Base-by-base conservation (phyloP, 2,329 filamentous ascomycete species). In the Aureobasidium vineae region DNA sequence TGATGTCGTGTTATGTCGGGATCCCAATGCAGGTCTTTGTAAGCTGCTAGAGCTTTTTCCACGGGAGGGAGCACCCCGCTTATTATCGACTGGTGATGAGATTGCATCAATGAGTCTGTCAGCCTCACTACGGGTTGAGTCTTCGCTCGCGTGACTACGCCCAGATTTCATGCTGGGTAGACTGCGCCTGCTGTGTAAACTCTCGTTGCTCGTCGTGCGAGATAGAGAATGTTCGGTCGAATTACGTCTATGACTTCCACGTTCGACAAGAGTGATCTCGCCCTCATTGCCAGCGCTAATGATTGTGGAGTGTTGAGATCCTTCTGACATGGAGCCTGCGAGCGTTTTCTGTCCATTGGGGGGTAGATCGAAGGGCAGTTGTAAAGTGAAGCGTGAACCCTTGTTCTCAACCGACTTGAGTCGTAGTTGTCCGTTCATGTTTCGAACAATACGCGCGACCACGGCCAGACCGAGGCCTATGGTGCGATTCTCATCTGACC, bases 381-480 rank as follows among this genome's bases (percentile, higher is more conserved):
- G 86, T 28, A 97, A 86, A 23, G 92, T 87, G 70, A 97, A 96
- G 63, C 90, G 84, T 21, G 92, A 93, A 0, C 93, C 92, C 71
- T 89, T 90, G 1, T 90, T 90, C 73, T 90, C 85, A 72, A 95
- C 91, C 0, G 92, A 96, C 72, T 92, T 94, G 1, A 97, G 79
- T 1, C 91, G 86, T 36, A 97, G 77, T 72, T 96, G 92, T 0
- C 92, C 93, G 67, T 94, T 89, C 90, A 96, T 95, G 73, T 92
- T 96, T n/a, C 88, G 86, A 38, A 97, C 83, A 41, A 92, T 91
- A 43, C 92, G 86, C 19, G 91, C 90, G n/a, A 96, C 92, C 15
- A 96, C 83, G 0, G 92, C 92, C n/a, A 97, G 82, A 0, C 92
- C 93, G 11, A 97, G 83, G 0, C 93, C 93, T 1, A 96, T 77